Base-by-base conservation (phyloP, 441 rosid genomes). In the Populus hybrid region DNA sequence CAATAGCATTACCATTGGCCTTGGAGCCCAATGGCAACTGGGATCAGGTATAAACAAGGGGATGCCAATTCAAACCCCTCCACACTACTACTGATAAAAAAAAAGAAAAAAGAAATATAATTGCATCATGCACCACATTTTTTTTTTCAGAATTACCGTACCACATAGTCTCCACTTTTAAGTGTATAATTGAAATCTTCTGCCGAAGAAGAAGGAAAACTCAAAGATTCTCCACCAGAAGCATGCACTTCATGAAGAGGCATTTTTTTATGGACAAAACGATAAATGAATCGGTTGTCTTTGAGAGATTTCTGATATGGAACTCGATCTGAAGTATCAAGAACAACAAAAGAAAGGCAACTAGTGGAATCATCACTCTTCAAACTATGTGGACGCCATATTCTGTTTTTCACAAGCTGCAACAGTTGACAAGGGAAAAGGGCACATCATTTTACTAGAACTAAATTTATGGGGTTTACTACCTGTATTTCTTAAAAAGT, bases 81-180 rank as follows among this genome's bases (percentile, higher is more conserved):
- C 30, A 23, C 30, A 24, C 53, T 12, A 3, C 18, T 12, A 1
- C 53, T 42, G 16, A 42, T 42, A 42, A 42, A 42, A 42, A 30
- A 12, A 42, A 35, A 35, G 2, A 35, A 35, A 3, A 28, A 34
- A 34, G 35, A 34, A 34, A 34, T 34, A 34, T 36, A 23, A 80
- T 72, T 70, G 35, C 53, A 75, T 74, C 69, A 5, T 50, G 65
- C 11, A 65, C 53, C 30, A 77, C 32, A 67, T 28, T 38, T 40
- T 66, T 21, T 46, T 28, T 75, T 35, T 30, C 53, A 76, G 57
- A 79, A 69, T 18, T 74, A 81, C 18, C 36, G 64, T 91, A 96
- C 98, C 98, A 94, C 99, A 79, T 88, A 86, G 81, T 94, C 99
- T 83, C 99, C 99, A 81, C 74, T 82, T 90, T 81, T 91, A 72